Conservation (phyloP, 768 basidiomycete genomes). For the Cystobasidium ongulense region DNA sequence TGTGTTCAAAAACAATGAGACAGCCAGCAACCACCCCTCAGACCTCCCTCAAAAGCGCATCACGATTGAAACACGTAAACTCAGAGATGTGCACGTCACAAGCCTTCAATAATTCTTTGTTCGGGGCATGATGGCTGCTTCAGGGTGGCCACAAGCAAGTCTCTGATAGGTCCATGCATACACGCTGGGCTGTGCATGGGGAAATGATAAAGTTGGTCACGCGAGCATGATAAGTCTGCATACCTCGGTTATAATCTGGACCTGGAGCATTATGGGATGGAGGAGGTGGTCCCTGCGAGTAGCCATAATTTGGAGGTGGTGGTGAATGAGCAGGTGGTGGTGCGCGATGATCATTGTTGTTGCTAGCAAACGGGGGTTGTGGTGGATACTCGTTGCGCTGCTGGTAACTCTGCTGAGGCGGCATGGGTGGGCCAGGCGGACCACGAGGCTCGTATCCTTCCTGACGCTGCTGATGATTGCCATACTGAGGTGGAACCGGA, state of each 20-base stretch:
- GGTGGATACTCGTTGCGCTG: constrained; percentile 13
- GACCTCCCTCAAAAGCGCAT: background rate
- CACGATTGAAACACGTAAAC: too few species aligned
- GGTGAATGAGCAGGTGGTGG: background rate
- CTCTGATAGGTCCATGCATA: too few species aligned
- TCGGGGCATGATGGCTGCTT: background rate
- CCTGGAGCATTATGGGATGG: background rate
- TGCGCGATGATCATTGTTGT: background rate
- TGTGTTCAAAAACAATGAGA: too few species aligned
- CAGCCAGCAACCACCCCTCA: background rate
- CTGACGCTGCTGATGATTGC: constrained; percentile 1
- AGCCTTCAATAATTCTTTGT: background rate
- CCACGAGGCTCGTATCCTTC: background rate
- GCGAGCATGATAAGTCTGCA: background rate
- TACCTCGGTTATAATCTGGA: background rate
- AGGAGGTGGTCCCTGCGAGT: background rate
- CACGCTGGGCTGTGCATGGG: background rate
- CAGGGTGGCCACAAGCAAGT: background rate
- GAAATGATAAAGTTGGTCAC: background rate
- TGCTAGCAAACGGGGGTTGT: background rate
- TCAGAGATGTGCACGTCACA: too few species aligned
- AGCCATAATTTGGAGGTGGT: background rate
- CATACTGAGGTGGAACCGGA: background rate
- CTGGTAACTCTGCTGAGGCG: background rate
- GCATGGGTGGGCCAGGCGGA: background rate